phyloP scores from a whole-genome alignment of 345 rosid genomes.

The Camelina laxa region DNA sequence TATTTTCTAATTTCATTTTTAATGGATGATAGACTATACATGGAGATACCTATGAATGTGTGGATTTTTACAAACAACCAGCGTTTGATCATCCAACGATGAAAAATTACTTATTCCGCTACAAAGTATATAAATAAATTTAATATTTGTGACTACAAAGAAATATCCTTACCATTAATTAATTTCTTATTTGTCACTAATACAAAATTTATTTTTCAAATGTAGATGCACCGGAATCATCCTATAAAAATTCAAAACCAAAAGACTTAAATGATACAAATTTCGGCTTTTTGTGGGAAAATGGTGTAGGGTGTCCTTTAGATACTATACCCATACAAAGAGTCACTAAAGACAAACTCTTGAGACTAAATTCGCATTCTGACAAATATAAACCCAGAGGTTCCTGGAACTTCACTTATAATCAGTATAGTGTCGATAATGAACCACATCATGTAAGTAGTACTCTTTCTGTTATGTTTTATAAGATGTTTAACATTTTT shows the following conservation, averaged over 20 bases:
- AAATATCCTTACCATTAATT: no score
- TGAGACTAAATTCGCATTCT: background rate
- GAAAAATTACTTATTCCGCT: background rate
- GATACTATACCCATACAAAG: constrained; percentile 1
- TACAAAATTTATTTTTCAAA: background rate
- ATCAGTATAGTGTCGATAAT: background rate
- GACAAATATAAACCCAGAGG: background rate
- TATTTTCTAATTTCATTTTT: background rate
- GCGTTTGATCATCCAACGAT: background rate
- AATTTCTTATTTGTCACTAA: background rate
- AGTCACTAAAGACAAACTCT: background rate
- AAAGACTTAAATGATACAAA: background rate
- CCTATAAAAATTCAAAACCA: background rate
- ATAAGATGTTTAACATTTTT: background rate
- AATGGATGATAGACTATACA: background rate
- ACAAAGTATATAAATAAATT: constrained; percentile 1
- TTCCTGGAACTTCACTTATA: constrained; percentile 23
- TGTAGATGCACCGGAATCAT: background rate
- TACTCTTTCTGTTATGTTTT: background rate
- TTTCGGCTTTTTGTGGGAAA: background rate
- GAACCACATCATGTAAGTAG: constrained; percentile 3
- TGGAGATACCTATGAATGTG: constrained; percentile 9
- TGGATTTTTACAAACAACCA: constrained; percentile 19
- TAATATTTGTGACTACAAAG: background rate
- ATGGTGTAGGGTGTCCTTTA: constrained; percentile 12